These are phyloP conservation scores for Macrolepiota dolichaula DNA, from an alignment of 768 basidiomycete genomes.

Conservation along the genomic window DNA sequence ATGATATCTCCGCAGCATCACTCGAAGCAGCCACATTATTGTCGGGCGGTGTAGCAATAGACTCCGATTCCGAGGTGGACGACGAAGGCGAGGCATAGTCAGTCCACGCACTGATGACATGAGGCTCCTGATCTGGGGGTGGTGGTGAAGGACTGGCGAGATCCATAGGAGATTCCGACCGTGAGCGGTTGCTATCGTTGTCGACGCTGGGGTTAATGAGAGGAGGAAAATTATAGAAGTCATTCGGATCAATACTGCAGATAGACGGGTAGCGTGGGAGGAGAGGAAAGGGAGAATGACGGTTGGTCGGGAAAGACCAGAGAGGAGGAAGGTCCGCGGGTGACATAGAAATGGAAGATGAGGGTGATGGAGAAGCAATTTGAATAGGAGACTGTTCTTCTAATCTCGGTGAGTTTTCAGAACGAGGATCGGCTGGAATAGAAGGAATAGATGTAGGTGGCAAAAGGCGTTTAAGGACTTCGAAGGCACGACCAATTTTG, in stretches of 20 bases:
- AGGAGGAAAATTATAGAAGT: conserved; percentile 2
- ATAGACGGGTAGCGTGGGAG: conserved; percentile 9
- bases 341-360: conserved; percentile 1
- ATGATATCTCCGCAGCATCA: neutral
- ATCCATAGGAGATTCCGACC: conserved; percentile 48
- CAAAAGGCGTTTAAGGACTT: conserved; percentile 28
- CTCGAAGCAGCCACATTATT: neutral
- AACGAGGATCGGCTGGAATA: neutral
- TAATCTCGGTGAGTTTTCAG: neutral
- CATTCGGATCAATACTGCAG: neutral
- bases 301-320: conserved; percentile 5
- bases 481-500: conserved; percentile 24
- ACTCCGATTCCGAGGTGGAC: conserved; percentile 19
- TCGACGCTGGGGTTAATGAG: neutral
- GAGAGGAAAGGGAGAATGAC: conserved; percentile 1
- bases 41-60: neutral
- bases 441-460: conserved; percentile 23
- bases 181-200: conserved; percentile 22
- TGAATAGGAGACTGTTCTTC: neutral
- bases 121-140: conserved; percentile 28
- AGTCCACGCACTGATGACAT: conserved; percentile 42
- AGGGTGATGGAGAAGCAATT: conserved; percentile 2
- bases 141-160: conserved; percentile 37
- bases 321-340: conserved; percentile 4
- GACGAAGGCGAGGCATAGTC: conserved; percentile 25